These are phyloP conservation scores for Phyllosticta paracitricarpa DNA, from an alignment of 2,329 filamentous ascomycete genomes.

Conservation along the genomic window DNA sequence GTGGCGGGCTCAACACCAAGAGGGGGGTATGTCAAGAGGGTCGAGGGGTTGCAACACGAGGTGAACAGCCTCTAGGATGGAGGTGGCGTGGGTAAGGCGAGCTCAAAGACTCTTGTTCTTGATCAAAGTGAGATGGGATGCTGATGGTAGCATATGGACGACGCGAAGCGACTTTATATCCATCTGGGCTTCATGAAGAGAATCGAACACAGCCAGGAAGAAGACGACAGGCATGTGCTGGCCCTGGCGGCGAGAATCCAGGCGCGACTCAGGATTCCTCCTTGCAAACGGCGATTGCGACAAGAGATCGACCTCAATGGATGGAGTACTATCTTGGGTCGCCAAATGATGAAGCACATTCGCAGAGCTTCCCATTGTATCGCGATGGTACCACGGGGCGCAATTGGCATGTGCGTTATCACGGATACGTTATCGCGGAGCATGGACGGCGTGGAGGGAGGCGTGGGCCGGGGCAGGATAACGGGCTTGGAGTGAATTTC, in stretches of 20 bases:
- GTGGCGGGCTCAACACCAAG: neutral
- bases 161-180: slow-evolving; percentile 4
- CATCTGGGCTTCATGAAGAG: neutral
- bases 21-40: neutral
- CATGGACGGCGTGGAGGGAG: slow-evolving; percentile 7
- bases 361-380: slow-evolving; percentile 1
- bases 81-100: neutral
- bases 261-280: slow-evolving; percentile 4
- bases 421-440: slow-evolving; percentile 9
- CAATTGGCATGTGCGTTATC: slow-evolving; percentile 9
- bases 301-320: neutral
- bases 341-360: slow-evolving; percentile 6
- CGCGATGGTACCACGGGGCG: slow-evolving; percentile 3
- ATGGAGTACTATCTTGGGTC: slow-evolving; percentile 5
- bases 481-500: slow-evolving; percentile 10
- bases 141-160: neutral
- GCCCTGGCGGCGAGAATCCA: neutral
- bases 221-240: neutral
- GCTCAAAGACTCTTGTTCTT: slow-evolving; percentile 1
- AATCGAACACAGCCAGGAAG: neutral
- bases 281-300: slow-evolving; percentile 3
- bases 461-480: slow-evolving; percentile 6
- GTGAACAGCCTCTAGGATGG: neutral
- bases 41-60: neutral
- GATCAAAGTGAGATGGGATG: neutral